Evolutionary conservation across 352 stramenopile genomes (phyloP), one percentile per base, ranked within the genome.

Genomic region (Hyaloperonospora arabidopsidis): DNA sequence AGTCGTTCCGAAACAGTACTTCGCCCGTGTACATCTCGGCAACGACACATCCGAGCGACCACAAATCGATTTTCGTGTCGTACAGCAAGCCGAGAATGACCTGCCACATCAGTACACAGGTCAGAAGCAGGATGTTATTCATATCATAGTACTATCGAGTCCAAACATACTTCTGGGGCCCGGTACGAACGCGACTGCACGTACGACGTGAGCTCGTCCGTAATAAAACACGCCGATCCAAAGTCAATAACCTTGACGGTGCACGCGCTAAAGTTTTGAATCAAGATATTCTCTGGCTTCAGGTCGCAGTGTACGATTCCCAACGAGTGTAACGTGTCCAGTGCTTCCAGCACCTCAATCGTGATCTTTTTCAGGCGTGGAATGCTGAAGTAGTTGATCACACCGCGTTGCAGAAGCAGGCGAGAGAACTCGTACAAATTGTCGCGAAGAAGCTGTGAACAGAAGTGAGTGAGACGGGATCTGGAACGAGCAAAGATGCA

Each of bases 381-480:
- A 49, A 97, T 84, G 35, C 84, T 98, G 69, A 98, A 98, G 65
- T 97, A 99, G 32, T 86, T 79, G 40, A 95, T 84, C 54, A 94
- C 77, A 47, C 88, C 76, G 6, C 74, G 74, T 23, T 82, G 68
- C 25, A 80, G 53, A 8, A 89, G 66, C 23, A 87, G 84, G 51
- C 97, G 95, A 18, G 85, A 95, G 61, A 98, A 98, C 57, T 99
- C 96, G 68, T 99, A 99, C 59, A 99, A 68, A 53, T 99, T 99
- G 68, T 98, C 89, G 19, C 90, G 70, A 28, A 96, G 71, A n/a
- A 96, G 68, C 84, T 89, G 59, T n/a, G 89, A 57, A 7, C 17
- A 34, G 38, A 49, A 21, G 49, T 13, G 38, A 49, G 18, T 22
- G 5, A 50, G 18, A 13, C 48, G n/a, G 55, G 45, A 10, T 51